These are phyloP conservation scores for Coemansia sp. DNA, from an alignment of 192 early-diverging fungal species.

Conservation along the genomic window DNA sequence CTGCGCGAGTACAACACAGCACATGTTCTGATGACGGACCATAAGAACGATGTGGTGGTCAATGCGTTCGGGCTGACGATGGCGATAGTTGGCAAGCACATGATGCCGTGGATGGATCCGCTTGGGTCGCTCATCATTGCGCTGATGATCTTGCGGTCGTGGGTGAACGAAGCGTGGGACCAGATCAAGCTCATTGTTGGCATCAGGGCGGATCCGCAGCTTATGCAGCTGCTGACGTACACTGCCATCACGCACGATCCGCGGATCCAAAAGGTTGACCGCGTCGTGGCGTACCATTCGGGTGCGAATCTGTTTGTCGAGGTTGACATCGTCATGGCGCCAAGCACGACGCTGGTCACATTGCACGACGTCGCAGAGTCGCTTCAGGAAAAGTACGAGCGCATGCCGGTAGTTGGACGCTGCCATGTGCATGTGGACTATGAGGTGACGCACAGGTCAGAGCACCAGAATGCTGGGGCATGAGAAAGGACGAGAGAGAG, in stretches of 20 bases:
- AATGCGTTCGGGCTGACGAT: slow-evolving; percentile 71
- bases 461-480: slow-evolving; percentile 58
- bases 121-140: slow-evolving; percentile 68
- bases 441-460: slow-evolving; percentile 80
- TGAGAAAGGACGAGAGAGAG: not conserved
- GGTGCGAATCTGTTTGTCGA: slow-evolving; percentile 91
- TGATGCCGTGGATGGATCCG: slow-evolving; percentile 71
- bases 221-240: slow-evolving; percentile 84
- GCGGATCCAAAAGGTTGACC: slow-evolving; percentile 69
- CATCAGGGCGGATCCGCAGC: slow-evolving; percentile 73
- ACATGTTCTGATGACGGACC: slow-evolving; percentile 66
- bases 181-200: slow-evolving; percentile 78
- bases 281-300: slow-evolving; percentile 81
- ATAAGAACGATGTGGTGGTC: slow-evolving; percentile 73
- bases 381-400: slow-evolving; percentile 87
- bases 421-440: slow-evolving; percentile 96
- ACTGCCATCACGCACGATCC: slow-evolving; percentile 76
- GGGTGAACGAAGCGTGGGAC: slow-evolving; percentile 67
- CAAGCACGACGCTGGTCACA: slow-evolving; percentile 71
- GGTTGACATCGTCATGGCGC: slow-evolving; percentile 92
- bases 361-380: slow-evolving; percentile 93
- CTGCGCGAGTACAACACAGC: slow-evolving; percentile 60
- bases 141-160: slow-evolving; percentile 66
- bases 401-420: slow-evolving; percentile 79
- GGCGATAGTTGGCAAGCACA: slow-evolving; percentile 60